A percentile compares a stretch with the other conserved stretches of the same genome.
phyloP scores from a whole-genome alignment of 1,284 basidiomycete species.

The Calocybe gambosa region DNA sequence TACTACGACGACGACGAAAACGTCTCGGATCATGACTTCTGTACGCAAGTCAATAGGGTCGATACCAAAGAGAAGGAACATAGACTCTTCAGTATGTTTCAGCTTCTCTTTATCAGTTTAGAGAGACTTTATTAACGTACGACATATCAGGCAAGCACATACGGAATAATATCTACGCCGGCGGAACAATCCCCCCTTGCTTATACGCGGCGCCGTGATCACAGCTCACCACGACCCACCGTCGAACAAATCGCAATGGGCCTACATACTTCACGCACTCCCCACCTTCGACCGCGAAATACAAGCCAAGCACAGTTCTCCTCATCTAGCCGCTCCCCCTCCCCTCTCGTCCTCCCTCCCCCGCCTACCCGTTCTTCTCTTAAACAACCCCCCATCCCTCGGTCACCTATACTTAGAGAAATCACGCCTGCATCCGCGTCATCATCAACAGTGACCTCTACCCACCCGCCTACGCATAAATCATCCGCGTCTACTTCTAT shows the following conservation, averaged over 20 bases:
- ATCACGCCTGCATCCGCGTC: conserved; percentile 40
- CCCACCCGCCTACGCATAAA: conserved; percentile 18
- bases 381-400: conserved; percentile 41
- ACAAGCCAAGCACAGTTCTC: conserved; percentile 23
- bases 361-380: conserved; percentile 58
- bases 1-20: conserved; percentile 19
- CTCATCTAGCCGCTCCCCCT: conserved; percentile 23
- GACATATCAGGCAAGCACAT: conserved; percentile 11
- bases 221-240: conserved; percentile 47
- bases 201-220: conserved; percentile 33
- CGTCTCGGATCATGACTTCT: conserved; percentile 39
- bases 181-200: conserved; percentile 32
- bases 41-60: conserved; percentile 35
- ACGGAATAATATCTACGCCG: conserved; percentile 49
- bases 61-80: conserved; percentile 28
- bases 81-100: conserved; percentile 23
- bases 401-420: conserved; percentile 29
- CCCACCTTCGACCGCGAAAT: conserved; percentile 46
- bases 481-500: conserved; percentile 28
- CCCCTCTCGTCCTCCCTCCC: conserved; percentile 36
- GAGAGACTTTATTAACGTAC: not conserved
- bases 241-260: conserved; percentile 73
- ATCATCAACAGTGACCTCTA: conserved; percentile 43
- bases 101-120: not conserved
- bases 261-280: conserved; percentile 65